These are phyloP conservation scores for Lyophyllum atratum DNA, from an alignment of 768 basidiomycete genomes.

Conservation along the genomic window DNA sequence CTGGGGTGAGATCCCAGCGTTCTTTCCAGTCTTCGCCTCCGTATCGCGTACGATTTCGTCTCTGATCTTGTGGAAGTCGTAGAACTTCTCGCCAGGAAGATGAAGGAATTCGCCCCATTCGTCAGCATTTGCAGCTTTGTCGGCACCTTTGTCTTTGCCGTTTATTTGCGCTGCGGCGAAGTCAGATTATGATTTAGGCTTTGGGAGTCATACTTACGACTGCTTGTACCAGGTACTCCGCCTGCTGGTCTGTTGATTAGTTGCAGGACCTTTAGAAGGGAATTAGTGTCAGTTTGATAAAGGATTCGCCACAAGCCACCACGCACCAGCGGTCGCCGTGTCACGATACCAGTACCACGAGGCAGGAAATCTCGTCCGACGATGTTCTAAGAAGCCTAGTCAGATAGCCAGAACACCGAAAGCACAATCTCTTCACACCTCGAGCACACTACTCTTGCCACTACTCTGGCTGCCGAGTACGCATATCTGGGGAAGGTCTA, in stretches of 20 bases:
- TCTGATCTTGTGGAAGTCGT: constrained; percentile 95
- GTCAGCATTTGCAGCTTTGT: constrained; percentile 83
- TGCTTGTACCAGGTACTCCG: constrained; percentile 36
- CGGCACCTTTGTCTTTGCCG: constrained; percentile 51
- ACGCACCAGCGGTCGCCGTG: constrained; percentile 89
- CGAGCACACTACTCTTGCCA: constrained; percentile 90
- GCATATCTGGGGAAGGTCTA: constrained; percentile 92
- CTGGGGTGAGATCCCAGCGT: constrained; percentile 95
- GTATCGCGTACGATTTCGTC: constrained; percentile 97
- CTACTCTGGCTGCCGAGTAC: constrained; percentile 91
- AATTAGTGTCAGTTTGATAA: constrained; percentile 2
- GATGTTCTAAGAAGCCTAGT: constrained; percentile 68
- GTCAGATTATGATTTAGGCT: constrained; percentile 13
- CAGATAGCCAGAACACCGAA: neutral
- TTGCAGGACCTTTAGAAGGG: constrained; percentile 73
- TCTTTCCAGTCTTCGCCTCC: constrained; percentile 97
- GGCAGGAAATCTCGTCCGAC: constrained; percentile 98
- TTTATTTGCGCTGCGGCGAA: constrained; percentile 40
- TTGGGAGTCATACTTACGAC: constrained; percentile 35
- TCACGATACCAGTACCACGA: constrained; percentile 98
- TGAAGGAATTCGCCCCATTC: constrained; percentile 99
- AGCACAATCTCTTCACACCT: constrained; percentile 49
- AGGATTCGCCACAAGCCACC: neutral
- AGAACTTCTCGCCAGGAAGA: constrained; percentile 95
- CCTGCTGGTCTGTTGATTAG: constrained; percentile 82